These are phyloP conservation scores for Coemansia umbellata DNA, from an alignment of 192 early-diverging fungal species.

Conservation along the genomic window DNA sequence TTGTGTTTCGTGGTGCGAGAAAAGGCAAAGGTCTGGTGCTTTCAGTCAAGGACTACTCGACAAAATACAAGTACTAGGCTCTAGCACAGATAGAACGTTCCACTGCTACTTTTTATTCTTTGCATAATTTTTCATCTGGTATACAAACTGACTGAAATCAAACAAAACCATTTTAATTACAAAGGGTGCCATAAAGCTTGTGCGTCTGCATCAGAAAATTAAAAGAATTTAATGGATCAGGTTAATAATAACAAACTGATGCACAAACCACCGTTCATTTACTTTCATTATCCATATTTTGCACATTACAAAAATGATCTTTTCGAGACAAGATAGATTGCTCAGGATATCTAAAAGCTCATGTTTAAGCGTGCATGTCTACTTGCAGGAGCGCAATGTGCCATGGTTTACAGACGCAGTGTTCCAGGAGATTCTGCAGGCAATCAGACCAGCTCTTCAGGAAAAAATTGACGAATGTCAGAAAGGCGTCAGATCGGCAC, in stretches of 20 bases:
- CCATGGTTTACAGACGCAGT: slow-evolving; percentile 40
- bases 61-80: slow-evolving; percentile 94
- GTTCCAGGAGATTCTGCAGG: slow-evolving; percentile 45
- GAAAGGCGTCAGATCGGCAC: slow-evolving; percentile 9
- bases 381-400: slow-evolving; percentile 30
- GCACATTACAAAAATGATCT: slow-evolving; percentile 18
- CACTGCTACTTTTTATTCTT: neutral
- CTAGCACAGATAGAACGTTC: neutral
- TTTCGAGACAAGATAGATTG: slow-evolving; percentile 28
- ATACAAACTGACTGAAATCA: no score
- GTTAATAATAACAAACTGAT: no score
- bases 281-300: neutral
- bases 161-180: no score
- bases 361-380: slow-evolving; percentile 24
- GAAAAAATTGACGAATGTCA: slow-evolving; percentile 22
- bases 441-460: slow-evolving; percentile 18
- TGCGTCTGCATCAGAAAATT: neutral
- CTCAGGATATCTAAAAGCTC: slow-evolving; percentile 26
- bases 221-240: no score
- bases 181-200: slow-evolving; percentile 18
- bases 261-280: no score
- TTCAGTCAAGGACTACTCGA: slow-evolving; percentile 96
- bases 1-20: slow-evolving; percentile 88
- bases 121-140: neutral
- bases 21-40: slow-evolving; percentile 97